Evolutionary conservation across 202 grass and related monocot species (phyloP), one percentile per base, ranked within the genome.

Genomic region (Digitaria exilis): DNA sequence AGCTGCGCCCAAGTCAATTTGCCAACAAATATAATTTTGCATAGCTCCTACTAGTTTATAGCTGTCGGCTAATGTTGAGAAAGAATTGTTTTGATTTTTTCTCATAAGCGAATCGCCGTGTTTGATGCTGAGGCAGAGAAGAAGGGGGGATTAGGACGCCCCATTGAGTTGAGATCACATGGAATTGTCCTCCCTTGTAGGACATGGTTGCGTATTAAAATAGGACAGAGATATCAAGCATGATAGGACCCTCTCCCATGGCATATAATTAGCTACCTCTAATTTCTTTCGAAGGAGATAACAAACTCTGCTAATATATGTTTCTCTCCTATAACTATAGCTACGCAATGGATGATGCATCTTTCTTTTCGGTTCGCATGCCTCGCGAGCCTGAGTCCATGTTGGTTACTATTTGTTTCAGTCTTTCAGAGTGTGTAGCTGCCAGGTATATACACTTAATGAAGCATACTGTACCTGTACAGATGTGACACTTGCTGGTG

Each of bases 1-100:
- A 90, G 54, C 35, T 65, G 80, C 25, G 75, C 80, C 24, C 80
- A 84, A 90, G 84, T 90, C 88, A 90, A 84, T 90, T 35, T 77
- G 71, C 43, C 44, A 68, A 44, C 32, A 35, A 52, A 42, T 77
- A 77, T 71, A 71, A 28, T 62, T 75, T 73, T 54, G 48, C 77
- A 16, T 69, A 72, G 65, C 29, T 59, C 49, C 21, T 28, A 65
- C 5, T 89, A 76, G 43, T 85, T 82, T 90, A 73, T 69, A 80
- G 4, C 14, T 75, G 80, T 80, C 69, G 69, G 80, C 75, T 80
- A 84, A 76, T 90, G 76, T n/a, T 44, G 73, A 22, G 34, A n/a
- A 58, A 84, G 44, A 78, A 11, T 29, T 32, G 1, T 29, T 70
- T 30, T 70, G 44, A 64, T 69, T 67, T 69, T 49, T 49, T 72